Evolutionary conservation across 441 rosid species (phyloP).

Genomic region (Adansonia madagascariensis): DNA sequence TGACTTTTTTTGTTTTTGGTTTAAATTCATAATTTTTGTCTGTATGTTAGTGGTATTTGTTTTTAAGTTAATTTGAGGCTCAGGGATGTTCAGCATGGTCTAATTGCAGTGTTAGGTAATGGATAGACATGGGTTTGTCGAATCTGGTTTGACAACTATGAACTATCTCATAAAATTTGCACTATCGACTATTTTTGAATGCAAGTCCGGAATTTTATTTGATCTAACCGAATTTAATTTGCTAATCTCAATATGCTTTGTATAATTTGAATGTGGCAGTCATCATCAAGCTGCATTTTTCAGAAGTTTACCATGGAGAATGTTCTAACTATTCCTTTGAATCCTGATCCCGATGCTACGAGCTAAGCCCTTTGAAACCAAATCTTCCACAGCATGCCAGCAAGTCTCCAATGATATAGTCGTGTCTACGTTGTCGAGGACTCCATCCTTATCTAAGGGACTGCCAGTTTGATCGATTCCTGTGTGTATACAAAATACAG

Average conservation of each 20-base stretch:
- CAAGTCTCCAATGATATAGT: constrained; percentile 78
- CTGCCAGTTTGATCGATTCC: constrained; percentile 81
- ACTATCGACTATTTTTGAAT: background rate
- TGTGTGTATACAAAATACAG: constrained; percentile 29
- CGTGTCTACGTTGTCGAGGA: constrained; percentile 73
- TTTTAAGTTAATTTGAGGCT: too few relatives aligned
- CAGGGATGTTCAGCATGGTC: too few relatives aligned
- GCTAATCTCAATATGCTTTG: background rate
- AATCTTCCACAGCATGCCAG: constrained; percentile 89
- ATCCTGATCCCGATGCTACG: constrained; percentile 91
- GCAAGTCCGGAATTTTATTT: background rate
- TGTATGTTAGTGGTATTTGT: too few relatives aligned
- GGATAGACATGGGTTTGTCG: too few relatives aligned
- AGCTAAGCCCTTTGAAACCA: constrained; percentile 79
- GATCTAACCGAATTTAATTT: background rate
- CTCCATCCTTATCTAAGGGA: constrained; percentile 76
- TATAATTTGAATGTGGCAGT: background rate
- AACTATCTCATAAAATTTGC: background rate
- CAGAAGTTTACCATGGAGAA: background rate
- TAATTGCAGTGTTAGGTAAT: too few relatives aligned
- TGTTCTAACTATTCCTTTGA: background rate
- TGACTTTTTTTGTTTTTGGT: background rate
- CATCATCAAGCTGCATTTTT: background rate
- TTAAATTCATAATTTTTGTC: too few relatives aligned
- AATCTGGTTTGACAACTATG: background rate